Evolutionary conservation across 1,284 basidiomycete species (phyloP), one percentile per base, ranked within the genome.

Genomic region (Somion occarium): DNA sequence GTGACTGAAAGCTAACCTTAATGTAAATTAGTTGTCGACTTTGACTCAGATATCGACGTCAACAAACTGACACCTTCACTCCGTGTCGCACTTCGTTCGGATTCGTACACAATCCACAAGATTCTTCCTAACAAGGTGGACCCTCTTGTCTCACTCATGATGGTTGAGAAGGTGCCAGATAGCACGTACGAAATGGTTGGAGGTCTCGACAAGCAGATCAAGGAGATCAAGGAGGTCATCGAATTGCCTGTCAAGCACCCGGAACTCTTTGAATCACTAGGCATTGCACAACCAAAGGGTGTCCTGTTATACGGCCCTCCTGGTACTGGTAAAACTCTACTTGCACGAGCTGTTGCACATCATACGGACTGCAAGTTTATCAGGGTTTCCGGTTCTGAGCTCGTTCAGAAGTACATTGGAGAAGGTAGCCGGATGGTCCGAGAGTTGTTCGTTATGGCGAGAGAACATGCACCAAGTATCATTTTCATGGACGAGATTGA

Each of bases 401-500:
- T 99, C 37, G 96, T 99, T 55, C 96, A 98, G 72, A 99, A 98
- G 76, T 98, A 98, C 67, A 98, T 98, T 61, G 96, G 96, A 53
- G 96, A 98, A 73, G 96, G 96, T 41, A 91, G 88, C 56, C 78
- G 96, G 55, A 97, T 96, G 93, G 94, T 97, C 38, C 82, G 96
- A 54, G 96, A 99, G 73, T 73, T 99, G 50, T 99, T 99, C 76
- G 93, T 98, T 57, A 98, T 98, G 96, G 96, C 97, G 1, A 74
- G 95, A 58, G 96, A 98, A 69, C 95, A 98, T 66, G 96, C 96
- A 23, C 96, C 97, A n/a, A 91, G 88, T 67, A 98, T 99, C 74
- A 97, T 99, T 67, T 98, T 99, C 76, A 98, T 99, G 93, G 96
- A 99, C 72, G 96, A 99, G 70, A 98, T 99, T 60, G 96, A 99